phyloP scores from a whole-genome alignment of 352 stramenopile genomes.

The Phytophthora podocarpi region DNA sequence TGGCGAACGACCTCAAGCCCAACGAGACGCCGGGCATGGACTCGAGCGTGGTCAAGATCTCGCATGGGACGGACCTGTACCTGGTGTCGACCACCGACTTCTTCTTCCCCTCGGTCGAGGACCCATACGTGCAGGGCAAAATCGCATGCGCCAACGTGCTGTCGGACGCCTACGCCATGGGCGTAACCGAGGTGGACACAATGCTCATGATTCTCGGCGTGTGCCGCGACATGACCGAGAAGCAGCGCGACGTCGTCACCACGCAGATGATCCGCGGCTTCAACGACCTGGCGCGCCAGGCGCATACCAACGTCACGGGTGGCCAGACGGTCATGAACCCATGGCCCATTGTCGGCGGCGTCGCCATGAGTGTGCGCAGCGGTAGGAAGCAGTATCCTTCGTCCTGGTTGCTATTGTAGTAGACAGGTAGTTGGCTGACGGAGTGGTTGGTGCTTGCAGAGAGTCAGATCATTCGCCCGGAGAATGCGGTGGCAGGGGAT shows the following conservation, averaged over 20 bases:
- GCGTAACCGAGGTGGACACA: slow-evolving; percentile 93
- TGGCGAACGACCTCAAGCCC: slow-evolving; percentile 91
- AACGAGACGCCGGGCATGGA: slow-evolving; percentile 92
- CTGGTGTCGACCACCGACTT: slow-evolving; percentile 95
- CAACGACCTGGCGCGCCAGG: slow-evolving; percentile 87
- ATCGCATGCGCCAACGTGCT: slow-evolving; percentile 96
- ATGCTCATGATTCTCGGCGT: slow-evolving; percentile 96
- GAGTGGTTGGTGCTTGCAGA: slow-evolving; percentile 33
- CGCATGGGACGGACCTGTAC: slow-evolving; percentile 83
- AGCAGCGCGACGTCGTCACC: slow-evolving; percentile 92
- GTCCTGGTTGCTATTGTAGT: not conserved
- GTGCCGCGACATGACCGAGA: slow-evolving; percentile 91
- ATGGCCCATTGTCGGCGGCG: slow-evolving; percentile 95
- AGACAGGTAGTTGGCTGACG: not conserved
- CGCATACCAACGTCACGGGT: slow-evolving; percentile 92
- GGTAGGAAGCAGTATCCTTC: slow-evolving; percentile 39
- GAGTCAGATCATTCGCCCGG: slow-evolving; percentile 88
- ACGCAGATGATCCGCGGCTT: slow-evolving; percentile 95
- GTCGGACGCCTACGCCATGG: slow-evolving; percentile 95
- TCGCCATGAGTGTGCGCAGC: slow-evolving; percentile 89
- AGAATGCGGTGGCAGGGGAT: slow-evolving; percentile 89
- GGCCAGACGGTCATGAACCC: slow-evolving; percentile 97
- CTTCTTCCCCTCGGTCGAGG: slow-evolving; percentile 95
- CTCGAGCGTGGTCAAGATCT: slow-evolving; percentile 91
- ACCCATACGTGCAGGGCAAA: slow-evolving; percentile 92